Conservation (phyloP, 73 alveolate species). For the Vitrella brassicaformis region DNA sequence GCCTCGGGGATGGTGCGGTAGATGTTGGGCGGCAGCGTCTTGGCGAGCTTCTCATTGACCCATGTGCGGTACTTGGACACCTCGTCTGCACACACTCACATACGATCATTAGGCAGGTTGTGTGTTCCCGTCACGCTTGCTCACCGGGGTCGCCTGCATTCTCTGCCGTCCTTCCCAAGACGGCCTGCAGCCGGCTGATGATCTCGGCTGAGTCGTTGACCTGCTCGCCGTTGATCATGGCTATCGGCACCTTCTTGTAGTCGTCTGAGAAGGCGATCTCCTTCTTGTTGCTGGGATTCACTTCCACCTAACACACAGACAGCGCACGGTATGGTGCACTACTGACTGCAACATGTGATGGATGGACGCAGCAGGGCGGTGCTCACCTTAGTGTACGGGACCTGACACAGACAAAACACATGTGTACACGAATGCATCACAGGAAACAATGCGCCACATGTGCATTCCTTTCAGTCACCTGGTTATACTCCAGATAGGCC, state of each 20-base stretch:
- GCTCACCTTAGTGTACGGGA: too few relatives aligned
- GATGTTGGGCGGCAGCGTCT: not conserved
- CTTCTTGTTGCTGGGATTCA: not conserved
- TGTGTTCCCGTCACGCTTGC: too few relatives aligned
- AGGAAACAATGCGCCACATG: too few relatives aligned
- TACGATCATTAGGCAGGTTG: too few relatives aligned
- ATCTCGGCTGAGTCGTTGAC: not conserved
- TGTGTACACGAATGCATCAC: too few relatives aligned
- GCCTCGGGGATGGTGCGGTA: not conserved
- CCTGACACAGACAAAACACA: too few relatives aligned
- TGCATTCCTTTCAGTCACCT: not conserved
- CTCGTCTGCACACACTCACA: too few relatives aligned
- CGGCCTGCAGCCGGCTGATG: not conserved
- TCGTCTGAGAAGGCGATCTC: not conserved
- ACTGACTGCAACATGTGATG: too few relatives aligned
- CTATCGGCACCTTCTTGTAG: conserved; percentile 1
- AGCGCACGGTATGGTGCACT: too few relatives aligned
- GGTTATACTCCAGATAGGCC: not conserved
- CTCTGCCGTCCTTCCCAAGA: not conserved
- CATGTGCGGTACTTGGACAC: not conserved
- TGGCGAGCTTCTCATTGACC: not conserved
- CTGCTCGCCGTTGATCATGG: not conserved
- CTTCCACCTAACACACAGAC: too few relatives aligned
- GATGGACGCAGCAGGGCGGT: too few relatives aligned
- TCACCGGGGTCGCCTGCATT: too few relatives aligned